Evolutionary conservation across 345 rosid genomes (phyloP).

Genomic region (Melaleuca alternifolia): DNA sequence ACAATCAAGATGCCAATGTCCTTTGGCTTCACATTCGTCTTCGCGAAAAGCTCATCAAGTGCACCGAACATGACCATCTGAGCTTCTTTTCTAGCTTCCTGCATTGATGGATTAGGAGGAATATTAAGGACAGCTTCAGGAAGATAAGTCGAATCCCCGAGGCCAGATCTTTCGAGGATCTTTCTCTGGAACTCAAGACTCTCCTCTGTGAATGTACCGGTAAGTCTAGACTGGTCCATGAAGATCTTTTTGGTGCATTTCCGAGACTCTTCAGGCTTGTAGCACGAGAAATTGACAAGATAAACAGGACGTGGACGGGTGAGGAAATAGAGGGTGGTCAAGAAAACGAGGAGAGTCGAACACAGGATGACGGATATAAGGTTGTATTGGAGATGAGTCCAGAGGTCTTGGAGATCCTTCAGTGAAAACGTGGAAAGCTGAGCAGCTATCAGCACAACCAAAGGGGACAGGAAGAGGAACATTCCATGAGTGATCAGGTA

Average conservation of each 20-base stretch:
- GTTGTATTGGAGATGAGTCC: constrained; percentile 5
- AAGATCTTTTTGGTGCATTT: constrained; percentile 21
- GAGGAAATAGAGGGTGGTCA: neutral
- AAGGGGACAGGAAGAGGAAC: constrained; percentile 4
- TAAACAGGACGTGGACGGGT: constrained; percentile 20
- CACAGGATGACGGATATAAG: constrained; percentile 1
- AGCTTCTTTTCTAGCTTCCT: constrained; percentile 22
- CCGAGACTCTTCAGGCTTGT: constrained; percentile 20
- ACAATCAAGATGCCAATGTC: constrained; percentile 7
- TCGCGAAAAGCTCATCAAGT: neutral
- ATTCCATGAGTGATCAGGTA: constrained; percentile 5
- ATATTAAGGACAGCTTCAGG: constrained; percentile 18
- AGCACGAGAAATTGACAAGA: constrained; percentile 26
- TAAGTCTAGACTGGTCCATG: constrained; percentile 19
- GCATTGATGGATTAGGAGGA: constrained; percentile 19
- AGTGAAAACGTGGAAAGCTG: constrained; percentile 4
- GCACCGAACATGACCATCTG: constrained; percentile 8
- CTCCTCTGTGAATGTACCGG: constrained; percentile 14
- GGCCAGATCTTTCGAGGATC: constrained; percentile 22
- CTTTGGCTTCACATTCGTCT: constrained; percentile 1
- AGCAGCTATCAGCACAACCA: neutral
- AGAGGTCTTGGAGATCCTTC: constrained; percentile 3
- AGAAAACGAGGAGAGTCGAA: constrained; percentile 5
- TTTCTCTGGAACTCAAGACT: constrained; percentile 14
- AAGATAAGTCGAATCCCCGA: constrained; percentile 20